These are phyloP conservation scores for Barbatosphaeria neglecta DNA, from an alignment of 495 filamentous ascomycete genomes.

Conservation along the genomic window DNA sequence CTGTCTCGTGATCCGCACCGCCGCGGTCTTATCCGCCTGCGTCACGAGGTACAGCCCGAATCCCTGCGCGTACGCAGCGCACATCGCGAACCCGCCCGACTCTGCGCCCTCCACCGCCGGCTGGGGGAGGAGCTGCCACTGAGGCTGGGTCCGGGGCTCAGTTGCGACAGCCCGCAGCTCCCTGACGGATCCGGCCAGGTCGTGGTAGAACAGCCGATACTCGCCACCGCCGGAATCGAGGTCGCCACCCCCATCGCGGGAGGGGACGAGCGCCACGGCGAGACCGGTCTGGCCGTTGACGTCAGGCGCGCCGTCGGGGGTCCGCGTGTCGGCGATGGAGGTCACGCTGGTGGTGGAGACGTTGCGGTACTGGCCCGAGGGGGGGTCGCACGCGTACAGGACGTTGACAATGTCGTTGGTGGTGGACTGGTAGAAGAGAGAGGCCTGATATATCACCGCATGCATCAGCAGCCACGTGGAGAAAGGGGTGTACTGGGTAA, in stretches of 20 bases:
- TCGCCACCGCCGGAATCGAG: neutral
- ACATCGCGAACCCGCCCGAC: neutral
- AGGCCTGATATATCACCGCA: too few relatives aligned
- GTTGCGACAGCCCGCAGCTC: neutral
- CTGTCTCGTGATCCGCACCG: neutral
- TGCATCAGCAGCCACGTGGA: too few relatives aligned
- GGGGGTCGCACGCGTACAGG: neutral
- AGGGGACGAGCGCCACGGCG: neutral
- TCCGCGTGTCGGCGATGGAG: neutral
- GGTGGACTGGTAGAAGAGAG: neutral
- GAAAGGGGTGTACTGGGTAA: neutral
- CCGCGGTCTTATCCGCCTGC: neutral
- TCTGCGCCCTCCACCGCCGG: neutral
- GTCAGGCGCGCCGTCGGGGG: neutral
- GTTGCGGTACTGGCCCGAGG: neutral
- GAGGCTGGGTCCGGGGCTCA: too few relatives aligned
- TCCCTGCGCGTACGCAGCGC: neutral
- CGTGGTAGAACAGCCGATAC: neutral
- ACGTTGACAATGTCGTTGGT: neutral
- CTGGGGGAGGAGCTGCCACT: neutral
- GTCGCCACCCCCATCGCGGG: too few relatives aligned
- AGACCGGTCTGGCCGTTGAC: neutral
- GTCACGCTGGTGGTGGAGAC: neutral
- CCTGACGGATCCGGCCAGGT: neutral
- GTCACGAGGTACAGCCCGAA: neutral